Base-by-base conservation (phyloP, 2,329 filamentous ascomycete species). In the Alternaria longipes region DNA sequence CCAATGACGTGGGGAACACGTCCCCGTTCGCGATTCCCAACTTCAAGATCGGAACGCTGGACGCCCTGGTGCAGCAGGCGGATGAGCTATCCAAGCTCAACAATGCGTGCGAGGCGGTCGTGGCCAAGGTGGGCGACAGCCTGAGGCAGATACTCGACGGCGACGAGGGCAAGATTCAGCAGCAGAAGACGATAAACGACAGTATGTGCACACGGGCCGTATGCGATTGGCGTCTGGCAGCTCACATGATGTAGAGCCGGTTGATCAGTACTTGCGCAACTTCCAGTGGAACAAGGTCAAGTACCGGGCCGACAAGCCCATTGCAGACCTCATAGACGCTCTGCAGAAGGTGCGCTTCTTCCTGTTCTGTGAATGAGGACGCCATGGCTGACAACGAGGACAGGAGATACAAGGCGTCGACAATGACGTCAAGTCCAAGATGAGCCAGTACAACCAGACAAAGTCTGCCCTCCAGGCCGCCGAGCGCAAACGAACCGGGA, bases 201-300 rank as follows among this genome's bases (percentile, higher is more conserved):
- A 96, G 93, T 79, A 91, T 73, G 60, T 61, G n/a, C 14, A 9
- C 16, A 14, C 4, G 38, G 16, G 14, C 46, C 26, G 40, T 36
- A 30, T 22, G 28, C 38, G 47, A 36, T 36, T 57, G 47, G 34
- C 7, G 38, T 1, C n/a, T 8, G 40, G 46, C 34, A 53, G 58
- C 58, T 60, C 54, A 60, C 58, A 57, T 36, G 24, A 38, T 50
- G 49, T 78, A 98, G 94, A 97, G 80, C 94, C 95, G n/a, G 93
- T 94, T 62, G 94, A 97, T 72, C 91, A 94, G 78, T 99, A 98
- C 78, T 84, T 99, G 46, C 88, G 90, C 75, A 90, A 87, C 56
- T 99, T 98, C 81, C 87, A 88, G 68, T 99, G 95, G 95, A 98
- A 98, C 83, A 97, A 95, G 81, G 92, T 97, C 81, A 95, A 97